Conservation (phyloP, 768 basidiomycete species). For the Collybia sordida region DNA sequence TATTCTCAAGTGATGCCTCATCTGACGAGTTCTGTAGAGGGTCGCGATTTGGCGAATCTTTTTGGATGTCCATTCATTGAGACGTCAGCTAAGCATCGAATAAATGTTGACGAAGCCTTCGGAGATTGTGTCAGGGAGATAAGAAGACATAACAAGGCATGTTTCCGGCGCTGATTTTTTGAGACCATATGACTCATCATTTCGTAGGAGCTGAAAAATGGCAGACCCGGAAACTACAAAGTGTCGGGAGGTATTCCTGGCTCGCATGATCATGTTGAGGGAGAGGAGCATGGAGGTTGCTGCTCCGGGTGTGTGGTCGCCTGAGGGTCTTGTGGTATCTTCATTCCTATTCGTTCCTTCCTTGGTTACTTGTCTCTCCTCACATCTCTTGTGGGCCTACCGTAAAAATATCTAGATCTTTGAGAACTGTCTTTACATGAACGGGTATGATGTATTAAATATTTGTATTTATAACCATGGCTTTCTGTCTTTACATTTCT, state of each 20-base stretch:
- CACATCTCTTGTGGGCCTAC: too few species aligned
- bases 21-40: conserved; percentile 58
- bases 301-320: conserved; percentile 70
- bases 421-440: too few species aligned
- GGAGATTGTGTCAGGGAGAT: conserved; percentile 91
- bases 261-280: conserved; percentile 47
- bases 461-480: too few species aligned
- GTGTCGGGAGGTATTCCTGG: conserved; percentile 41
- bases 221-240: conserved; percentile 60
- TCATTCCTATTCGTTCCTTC: not conserved
- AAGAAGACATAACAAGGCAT: conserved; percentile 88
- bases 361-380: not conserved
- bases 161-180: conserved; percentile 7
- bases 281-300: conserved; percentile 60
- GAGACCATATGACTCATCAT: not conserved
- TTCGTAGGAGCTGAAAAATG: conserved; percentile 72
- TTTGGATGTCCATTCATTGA: conserved; percentile 95
- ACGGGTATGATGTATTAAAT: too few species aligned
- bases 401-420: too few species aligned
- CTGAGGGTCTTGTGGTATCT: conserved; percentile 18
- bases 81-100: conserved; percentile 93
- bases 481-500: too few species aligned
- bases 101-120: conserved; percentile 97
- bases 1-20: too few species aligned
- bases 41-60: conserved; percentile 92